phyloP scores from a whole-genome alignment of 106 monocot species.

The Allium sativum region DNA sequence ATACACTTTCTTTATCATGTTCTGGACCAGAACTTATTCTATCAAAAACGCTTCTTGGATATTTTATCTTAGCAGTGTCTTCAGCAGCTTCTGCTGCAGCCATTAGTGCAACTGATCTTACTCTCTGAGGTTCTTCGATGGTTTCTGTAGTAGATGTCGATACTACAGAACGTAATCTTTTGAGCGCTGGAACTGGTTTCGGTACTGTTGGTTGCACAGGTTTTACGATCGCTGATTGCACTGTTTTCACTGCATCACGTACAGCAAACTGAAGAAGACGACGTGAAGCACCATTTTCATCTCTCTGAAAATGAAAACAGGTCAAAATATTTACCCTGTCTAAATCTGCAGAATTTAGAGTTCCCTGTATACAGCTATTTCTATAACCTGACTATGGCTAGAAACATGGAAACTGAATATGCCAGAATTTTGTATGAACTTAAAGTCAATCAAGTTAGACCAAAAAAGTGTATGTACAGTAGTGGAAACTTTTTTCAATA shows the following conservation, averaged over 20 bases:
- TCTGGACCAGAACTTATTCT: conserved; percentile 36
- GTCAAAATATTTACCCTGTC: background rate
- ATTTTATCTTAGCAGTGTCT: conserved; percentile 48
- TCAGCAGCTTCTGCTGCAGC: conserved; percentile 79
- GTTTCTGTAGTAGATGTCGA: conserved; percentile 31
- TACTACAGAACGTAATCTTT: conserved; percentile 70
- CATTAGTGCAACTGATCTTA: conserved; percentile 41
- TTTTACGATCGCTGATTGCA: conserved; percentile 15
- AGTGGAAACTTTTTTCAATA: no score
- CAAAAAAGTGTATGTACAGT: background rate
- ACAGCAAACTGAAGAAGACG: conserved; percentile 96
- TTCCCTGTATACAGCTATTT: background rate
- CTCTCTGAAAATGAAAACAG: conserved; percentile 21
- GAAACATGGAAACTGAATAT: no score
- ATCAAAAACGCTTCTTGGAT: conserved; percentile 58
- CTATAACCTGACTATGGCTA: background rate
- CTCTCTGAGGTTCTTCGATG: conserved; percentile 30
- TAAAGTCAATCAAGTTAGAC: background rate
- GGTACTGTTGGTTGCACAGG: conserved; percentile 17
- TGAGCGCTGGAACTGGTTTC: conserved; percentile 38
- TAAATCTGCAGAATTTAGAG: background rate
- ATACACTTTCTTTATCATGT: conserved; percentile 31
- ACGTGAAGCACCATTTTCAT: conserved; percentile 44
- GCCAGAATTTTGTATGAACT: no score
- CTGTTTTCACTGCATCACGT: conserved; percentile 73